phyloP scores from a whole-genome alignment of 176 grass and related monocot genomes.

The Triticum turgidum region DNA sequence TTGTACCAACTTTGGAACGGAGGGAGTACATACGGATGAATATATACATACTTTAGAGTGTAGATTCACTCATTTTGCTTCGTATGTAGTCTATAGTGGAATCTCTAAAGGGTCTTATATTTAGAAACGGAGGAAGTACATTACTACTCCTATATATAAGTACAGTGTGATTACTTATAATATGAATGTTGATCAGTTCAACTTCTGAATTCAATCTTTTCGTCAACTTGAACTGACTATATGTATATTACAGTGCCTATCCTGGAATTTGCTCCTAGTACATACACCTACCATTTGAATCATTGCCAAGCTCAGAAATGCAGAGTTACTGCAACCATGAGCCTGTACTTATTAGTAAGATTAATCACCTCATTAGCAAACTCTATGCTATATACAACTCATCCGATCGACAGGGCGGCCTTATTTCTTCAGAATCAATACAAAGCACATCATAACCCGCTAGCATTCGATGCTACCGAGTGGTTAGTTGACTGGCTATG shows the following conservation, averaged over 20 bases:
- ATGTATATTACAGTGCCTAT: background rate
- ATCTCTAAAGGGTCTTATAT: no score
- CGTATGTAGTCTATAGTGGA: no score
- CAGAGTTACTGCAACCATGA: background rate
- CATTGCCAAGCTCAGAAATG: background rate
- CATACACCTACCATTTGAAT: slow-evolving; percentile 15
- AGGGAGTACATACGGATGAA: no score
- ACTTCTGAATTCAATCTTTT: background rate
- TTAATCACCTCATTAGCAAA: slow-evolving; percentile 30
- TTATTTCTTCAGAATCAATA: slow-evolving; percentile 22
- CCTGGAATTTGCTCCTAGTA: background rate
- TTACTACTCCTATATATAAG: background rate
- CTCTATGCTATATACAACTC: slow-evolving; percentile 57
- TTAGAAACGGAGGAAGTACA: no score
- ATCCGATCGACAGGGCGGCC: background rate
- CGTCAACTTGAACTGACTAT: background rate
- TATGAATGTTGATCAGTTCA: background rate
- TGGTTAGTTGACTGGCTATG: slow-evolving; percentile 50
- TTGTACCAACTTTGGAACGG: no score
- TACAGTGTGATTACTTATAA: background rate
- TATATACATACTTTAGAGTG: no score
- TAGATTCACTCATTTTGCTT: no score
- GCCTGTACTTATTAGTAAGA: background rate
- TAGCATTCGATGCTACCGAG: slow-evolving; percentile 50
- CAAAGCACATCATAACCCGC: slow-evolving; percentile 38